Evolutionary conservation across 345 rosid genomes (phyloP).

Genomic region (Populus davidiana): DNA sequence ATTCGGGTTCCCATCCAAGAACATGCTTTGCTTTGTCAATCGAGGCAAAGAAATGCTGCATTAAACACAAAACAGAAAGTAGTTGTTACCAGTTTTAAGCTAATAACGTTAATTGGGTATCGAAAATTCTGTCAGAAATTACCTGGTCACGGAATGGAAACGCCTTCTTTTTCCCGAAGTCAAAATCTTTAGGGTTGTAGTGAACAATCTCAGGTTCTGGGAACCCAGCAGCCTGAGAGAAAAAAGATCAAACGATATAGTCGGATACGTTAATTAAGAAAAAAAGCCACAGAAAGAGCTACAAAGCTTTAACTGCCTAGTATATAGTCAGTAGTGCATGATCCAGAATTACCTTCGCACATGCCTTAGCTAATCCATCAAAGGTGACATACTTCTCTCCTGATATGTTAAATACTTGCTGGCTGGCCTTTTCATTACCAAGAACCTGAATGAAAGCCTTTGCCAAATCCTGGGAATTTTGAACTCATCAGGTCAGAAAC

Average conservation of each 20-base stretch:
- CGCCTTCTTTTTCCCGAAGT: slow-evolving; percentile 94
- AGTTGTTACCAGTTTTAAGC: not conserved
- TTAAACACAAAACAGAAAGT: not conserved
- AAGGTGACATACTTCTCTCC: slow-evolving; percentile 92
- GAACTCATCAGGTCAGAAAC: slow-evolving; percentile 15
- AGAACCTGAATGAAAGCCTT: slow-evolving; percentile 69
- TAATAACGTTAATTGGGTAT: not conserved
- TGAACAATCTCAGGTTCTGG: slow-evolving; percentile 91
- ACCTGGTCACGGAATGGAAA: slow-evolving; percentile 99
- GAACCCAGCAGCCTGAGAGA: slow-evolving; percentile 80
- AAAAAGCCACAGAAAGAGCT: not conserved
- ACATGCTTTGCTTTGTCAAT: slow-evolving; percentile 88
- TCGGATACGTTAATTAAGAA: not conserved
- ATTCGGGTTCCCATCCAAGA: slow-evolving; percentile 73
- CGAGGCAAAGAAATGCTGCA: slow-evolving; percentile 97
- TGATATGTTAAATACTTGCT: slow-evolving; percentile 81
- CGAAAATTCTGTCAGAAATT: slow-evolving; percentile 9
- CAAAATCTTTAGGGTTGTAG: slow-evolving; percentile 86
- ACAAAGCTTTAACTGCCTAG: not conserved
- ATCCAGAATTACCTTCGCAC: slow-evolving; percentile 75
- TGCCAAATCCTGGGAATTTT: slow-evolving; percentile 70
- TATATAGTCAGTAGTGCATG: not conserved
- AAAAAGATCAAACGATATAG: not conserved
- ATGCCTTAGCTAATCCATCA: slow-evolving; percentile 88
- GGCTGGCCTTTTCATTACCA: slow-evolving; percentile 83